Base-by-base conservation (phyloP, 768 basidiomycete genomes). In the Pleurotus giganteus region DNA sequence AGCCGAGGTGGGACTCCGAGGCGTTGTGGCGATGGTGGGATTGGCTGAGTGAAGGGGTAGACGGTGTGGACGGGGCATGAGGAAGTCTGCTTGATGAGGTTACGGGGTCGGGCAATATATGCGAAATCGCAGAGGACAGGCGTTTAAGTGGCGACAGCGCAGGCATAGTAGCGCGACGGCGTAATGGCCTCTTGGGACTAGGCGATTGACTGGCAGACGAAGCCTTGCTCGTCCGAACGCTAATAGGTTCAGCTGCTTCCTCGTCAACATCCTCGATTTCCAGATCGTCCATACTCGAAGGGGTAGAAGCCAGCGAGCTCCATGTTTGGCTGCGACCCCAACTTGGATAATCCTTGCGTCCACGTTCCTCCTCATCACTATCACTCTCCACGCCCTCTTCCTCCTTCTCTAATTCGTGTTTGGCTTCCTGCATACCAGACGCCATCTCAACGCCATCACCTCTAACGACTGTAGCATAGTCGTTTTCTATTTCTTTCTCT, bases 401-500 rank as follows among this genome's bases (percentile, higher is more conserved):
- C 53, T 60, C 57, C 23, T 46, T 49, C 53, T 67, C 64, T 61
- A 78, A 64, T 57, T 72, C 62, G 56, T 71, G 71, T 58, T 76
- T 68, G 60, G 77, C 69, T 34, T 72, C 67, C 53, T 70, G 69
- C 66, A 74, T 69, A 56, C 71, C 72, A 24, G 68, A 61, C 32
- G 70, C 72, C 15, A 71, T 76, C 62, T 84, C 84, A 3, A 82
- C 74, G 15, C 90, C 90, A 64, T 91, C 90, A 26, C 88, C 88
- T 47, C 84, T 74, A 12, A 93, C 90, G 34, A 91, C 75, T 19
- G 81, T 82, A 2, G 84, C 74, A 7, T 80, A 76, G 34, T 84
- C 83, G 57, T 77, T 88, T 61, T 83, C 81, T 24, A 89, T 89
- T 63, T 93, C 91, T 47, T 79, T 66, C 55, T 84, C 87, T 15